Conservation (phyloP, 2,329 filamentous ascomycete species). For the Aspergillus sp. region DNA sequence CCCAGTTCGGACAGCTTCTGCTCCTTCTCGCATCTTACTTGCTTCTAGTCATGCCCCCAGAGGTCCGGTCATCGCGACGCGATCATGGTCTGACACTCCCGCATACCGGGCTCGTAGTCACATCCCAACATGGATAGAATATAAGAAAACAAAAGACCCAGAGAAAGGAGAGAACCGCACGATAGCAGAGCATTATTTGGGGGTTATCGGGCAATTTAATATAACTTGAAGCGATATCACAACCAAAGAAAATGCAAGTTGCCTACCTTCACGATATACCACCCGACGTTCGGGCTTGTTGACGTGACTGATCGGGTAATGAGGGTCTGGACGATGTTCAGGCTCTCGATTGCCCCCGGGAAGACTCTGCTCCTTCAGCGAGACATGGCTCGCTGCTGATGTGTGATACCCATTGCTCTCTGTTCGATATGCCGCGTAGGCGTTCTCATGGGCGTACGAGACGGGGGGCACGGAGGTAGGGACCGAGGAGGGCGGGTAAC, state of each 20-base stretch:
- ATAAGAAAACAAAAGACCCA: not conserved
- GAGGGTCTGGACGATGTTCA: slow-evolving; percentile 8
- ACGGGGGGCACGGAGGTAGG: slow-evolving; percentile 12
- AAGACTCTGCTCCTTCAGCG: slow-evolving; percentile 23
- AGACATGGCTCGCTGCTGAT: slow-evolving; percentile 24
- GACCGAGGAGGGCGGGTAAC: slow-evolving; percentile 11
- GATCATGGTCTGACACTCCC: not conserved
- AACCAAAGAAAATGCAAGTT: slow-evolving; percentile 3
- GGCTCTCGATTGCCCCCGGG: slow-evolving; percentile 13
- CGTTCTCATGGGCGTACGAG: slow-evolving; percentile 17
- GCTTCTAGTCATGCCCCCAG: not conserved
- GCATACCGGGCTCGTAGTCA: not conserved
- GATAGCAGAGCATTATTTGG: not conserved
- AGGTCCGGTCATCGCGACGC: not conserved
- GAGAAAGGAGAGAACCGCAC: not conserved
- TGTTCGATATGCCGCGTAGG: slow-evolving; percentile 26
- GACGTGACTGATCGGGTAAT: slow-evolving; percentile 12
- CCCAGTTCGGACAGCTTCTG: not conserved
- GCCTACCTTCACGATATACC: slow-evolving; percentile 33
- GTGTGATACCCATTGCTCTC: slow-evolving; percentile 26
- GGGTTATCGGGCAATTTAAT: not conserved
- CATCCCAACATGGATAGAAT: slow-evolving; percentile 1
- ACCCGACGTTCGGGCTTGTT: slow-evolving; percentile 21
- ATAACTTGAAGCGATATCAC: not conserved
- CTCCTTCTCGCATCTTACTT: not conserved